These are phyloP conservation scores for Talaromyces sp. DNA, from an alignment of 2,329 filamentous ascomycete genomes.

Conservation along the genomic window DNA sequence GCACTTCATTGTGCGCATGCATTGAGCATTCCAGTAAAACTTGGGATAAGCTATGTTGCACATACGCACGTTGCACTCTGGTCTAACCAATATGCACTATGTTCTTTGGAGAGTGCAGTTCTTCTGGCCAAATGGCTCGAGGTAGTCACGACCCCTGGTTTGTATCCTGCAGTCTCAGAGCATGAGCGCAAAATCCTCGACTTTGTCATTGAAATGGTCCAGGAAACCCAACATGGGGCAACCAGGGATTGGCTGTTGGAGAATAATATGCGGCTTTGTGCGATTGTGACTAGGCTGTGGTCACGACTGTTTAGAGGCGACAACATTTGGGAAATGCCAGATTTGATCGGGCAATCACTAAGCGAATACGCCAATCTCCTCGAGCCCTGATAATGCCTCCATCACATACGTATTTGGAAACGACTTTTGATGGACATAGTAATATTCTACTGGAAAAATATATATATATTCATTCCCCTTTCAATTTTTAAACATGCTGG, in stretches of 20 bases:
- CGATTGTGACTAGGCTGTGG: slow-evolving; percentile 28
- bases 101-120: slow-evolving; percentile 51
- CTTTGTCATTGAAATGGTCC: slow-evolving; percentile 21
- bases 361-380: slow-evolving; percentile 24
- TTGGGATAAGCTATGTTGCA: slow-evolving; percentile 52
- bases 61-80: slow-evolving; percentile 54
- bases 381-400: neutral
- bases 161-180: slow-evolving; percentile 23
- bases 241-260: slow-evolving; percentile 26
- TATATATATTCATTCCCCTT: too few relatives aligned
- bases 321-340: slow-evolving; percentile 33
- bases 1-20: slow-evolving; percentile 52
- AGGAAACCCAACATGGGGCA: slow-evolving; percentile 28
- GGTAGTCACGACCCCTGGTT: slow-evolving; percentile 22
- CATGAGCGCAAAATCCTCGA: slow-evolving; percentile 29
- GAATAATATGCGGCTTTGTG: slow-evolving; percentile 24
- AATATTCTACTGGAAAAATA: too few relatives aligned
- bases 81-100: slow-evolving; percentile 54
- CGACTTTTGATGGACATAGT: too few relatives aligned
- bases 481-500: too few relatives aligned
- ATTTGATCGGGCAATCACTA: slow-evolving; percentile 29
- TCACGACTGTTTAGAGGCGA: slow-evolving; percentile 30
- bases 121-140: slow-evolving; percentile 47
- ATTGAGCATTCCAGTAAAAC: slow-evolving; percentile 51
- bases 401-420: neutral